Evolutionary conservation across 1,139 yeast genomes (phyloP).

Genomic region (Candida pseudocylindracea): DNA sequence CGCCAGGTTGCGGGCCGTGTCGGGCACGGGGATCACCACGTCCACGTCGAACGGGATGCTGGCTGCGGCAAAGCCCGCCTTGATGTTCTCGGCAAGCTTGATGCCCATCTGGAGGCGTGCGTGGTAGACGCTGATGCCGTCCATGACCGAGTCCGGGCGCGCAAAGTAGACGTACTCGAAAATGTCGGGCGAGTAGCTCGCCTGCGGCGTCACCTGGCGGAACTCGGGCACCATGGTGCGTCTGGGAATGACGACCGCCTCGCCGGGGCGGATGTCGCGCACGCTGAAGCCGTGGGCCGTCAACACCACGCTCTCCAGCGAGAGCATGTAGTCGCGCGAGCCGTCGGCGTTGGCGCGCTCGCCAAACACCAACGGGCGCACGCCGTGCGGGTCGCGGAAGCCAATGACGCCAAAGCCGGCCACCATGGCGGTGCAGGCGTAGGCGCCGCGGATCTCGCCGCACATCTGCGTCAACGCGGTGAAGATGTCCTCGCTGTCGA

Average conservation of each 20-base stretch:
- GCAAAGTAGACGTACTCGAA: conserved; percentile 97
- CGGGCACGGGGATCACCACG: conserved; percentile 96
- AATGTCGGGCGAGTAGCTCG: conserved; percentile 78
- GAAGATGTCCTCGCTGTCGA: conserved; percentile 76
- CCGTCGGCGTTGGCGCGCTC: conserved; percentile 52
- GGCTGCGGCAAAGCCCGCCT: conserved; percentile 18
- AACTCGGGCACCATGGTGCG: conserved; percentile 58
- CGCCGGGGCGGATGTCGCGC: conserved; percentile 82
- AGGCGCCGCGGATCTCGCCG: conserved; percentile 74
- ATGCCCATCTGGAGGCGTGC: conserved; percentile 90
- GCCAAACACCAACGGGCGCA: conserved; percentile 77
- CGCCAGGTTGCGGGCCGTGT: conserved; percentile 89
- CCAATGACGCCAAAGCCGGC: conserved; percentile 95
- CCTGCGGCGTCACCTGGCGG: conserved; percentile 66
- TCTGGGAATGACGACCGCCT: conserved; percentile 70
- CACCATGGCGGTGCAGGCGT: conserved; percentile 84
- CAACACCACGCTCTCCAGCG: conserved; percentile 86
- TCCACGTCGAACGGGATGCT: conserved; percentile 45
- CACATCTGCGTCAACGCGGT: conserved; percentile 69
- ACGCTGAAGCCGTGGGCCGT: conserved; percentile 82
- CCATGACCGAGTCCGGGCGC: conserved; percentile 89
- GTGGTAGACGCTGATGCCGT: conserved; percentile 86
- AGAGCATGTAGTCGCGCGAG: conserved; percentile 79
- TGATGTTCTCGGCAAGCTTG: conserved; percentile 58
- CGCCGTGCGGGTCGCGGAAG: conserved; percentile 93